phyloP scores from a whole-genome alignment of 2,329 filamentous ascomycete genomes.

The Phoma sp. region DNA sequence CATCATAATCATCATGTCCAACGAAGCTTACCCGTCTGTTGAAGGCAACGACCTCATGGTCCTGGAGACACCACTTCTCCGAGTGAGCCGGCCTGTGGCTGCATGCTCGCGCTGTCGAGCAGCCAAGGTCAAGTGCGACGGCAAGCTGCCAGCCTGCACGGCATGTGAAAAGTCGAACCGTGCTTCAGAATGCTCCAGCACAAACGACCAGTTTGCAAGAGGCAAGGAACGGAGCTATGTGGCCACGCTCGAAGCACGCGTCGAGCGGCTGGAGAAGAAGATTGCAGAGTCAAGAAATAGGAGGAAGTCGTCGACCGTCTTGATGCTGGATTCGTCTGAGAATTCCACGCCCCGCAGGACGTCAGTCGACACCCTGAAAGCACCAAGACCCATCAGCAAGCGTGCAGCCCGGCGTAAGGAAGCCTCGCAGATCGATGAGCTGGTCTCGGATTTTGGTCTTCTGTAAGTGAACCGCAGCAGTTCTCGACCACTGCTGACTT shows the following conservation, averaged over 20 bases:
- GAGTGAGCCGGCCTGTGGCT: constrained; percentile 79
- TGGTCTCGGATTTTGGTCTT: constrained; percentile 93
- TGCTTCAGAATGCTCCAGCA: constrained; percentile 86
- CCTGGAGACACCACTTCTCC: constrained; percentile 66
- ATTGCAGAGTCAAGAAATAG: constrained; percentile 70
- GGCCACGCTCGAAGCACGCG: constrained; percentile 87
- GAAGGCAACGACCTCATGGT: constrained; percentile 46
- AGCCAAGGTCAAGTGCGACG: constrained; percentile 98
- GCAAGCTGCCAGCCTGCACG: constrained; percentile 92
- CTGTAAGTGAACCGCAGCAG: constrained; percentile 63
- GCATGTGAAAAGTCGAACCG: constrained; percentile 93
- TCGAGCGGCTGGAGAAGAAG: constrained; percentile 85
- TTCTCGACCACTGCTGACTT: constrained; percentile 16
- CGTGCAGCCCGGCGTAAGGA: constrained; percentile 66
- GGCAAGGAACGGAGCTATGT: constrained; percentile 98
- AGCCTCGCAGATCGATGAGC: constrained; percentile 85
- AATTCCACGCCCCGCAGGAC: constrained; percentile 60
- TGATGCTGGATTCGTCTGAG: constrained; percentile 66
- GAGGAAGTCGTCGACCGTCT: constrained; percentile 75
- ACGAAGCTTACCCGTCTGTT: constrained; percentile 14
- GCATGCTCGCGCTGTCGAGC: constrained; percentile 84
- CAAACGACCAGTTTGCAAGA: constrained; percentile 93
- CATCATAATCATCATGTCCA: constrained; percentile 2
- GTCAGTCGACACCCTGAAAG: constrained; percentile 45
- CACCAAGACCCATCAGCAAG: constrained; percentile 42